Percentiles rank a stretch among this genome's conserved stretches.
phyloP scores from a whole-genome alignment of 805 yeast genomes.

The Schizosaccharomyces octosporus region DNA sequence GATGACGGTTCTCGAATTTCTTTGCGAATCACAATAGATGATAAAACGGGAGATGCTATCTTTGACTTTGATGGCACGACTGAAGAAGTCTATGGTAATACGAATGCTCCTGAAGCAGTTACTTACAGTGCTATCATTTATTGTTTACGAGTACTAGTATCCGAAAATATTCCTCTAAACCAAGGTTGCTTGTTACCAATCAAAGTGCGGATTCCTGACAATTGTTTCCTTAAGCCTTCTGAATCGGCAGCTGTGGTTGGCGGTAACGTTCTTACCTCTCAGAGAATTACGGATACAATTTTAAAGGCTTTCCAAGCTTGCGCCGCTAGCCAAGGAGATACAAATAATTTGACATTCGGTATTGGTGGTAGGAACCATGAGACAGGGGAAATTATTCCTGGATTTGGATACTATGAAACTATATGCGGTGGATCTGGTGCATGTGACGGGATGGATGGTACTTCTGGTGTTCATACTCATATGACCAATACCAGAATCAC shows the following conservation, averaged over 20 bases:
- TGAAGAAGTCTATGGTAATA: slow-evolving; percentile 65
- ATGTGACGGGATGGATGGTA: slow-evolving; percentile 64
- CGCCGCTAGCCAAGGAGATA: slow-evolving; percentile 87
- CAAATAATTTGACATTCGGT: slow-evolving; percentile 78
- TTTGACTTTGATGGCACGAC: slow-evolving; percentile 78
- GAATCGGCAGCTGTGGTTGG: slow-evolving; percentile 82
- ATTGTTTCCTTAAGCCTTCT: slow-evolving; percentile 46
- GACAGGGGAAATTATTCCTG: slow-evolving; percentile 15
- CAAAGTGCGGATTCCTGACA: slow-evolving; percentile 35
- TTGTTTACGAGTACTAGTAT: slow-evolving; percentile 61
- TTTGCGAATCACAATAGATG: slow-evolving; percentile 26
- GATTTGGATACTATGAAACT: slow-evolving; percentile 82
- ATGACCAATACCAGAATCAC: slow-evolving; percentile 88
- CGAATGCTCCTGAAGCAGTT: slow-evolving; percentile 82
- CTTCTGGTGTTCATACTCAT: slow-evolving; percentile 75
- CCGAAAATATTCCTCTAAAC: slow-evolving; percentile 72
- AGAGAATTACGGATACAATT: slow-evolving; percentile 72
- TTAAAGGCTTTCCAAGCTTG: slow-evolving; percentile 66
- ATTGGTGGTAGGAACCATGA: slow-evolving; percentile 31
- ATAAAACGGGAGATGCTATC: slow-evolving; percentile 28
- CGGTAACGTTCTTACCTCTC: slow-evolving; percentile 87
- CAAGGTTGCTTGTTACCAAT: slow-evolving; percentile 80
- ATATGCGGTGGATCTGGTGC: slow-evolving; percentile 95
- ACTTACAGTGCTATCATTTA: slow-evolving; percentile 73
- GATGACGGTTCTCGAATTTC: slow-evolving; percentile 60